phyloP scores from a whole-genome alignment of 495 filamentous ascomycete species.

The Cercophora sp. region DNA sequence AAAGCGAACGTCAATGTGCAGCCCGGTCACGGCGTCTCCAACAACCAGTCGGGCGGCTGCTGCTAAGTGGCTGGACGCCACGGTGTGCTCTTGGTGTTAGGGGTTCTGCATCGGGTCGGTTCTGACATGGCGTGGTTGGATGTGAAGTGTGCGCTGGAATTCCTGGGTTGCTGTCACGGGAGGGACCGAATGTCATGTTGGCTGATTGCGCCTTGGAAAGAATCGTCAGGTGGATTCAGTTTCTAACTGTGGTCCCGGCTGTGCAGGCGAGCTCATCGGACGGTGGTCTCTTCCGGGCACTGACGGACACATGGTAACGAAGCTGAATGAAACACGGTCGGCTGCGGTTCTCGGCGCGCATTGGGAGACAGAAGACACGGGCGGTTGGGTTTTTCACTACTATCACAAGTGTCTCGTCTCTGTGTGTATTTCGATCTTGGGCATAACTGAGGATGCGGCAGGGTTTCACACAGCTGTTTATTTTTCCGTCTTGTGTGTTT shows the following conservation, averaged over 20 bases:
- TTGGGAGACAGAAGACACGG: constrained; percentile 10
- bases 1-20: constrained; percentile 96
- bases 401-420: too few species aligned
- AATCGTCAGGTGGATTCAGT: too few species aligned
- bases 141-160: constrained; percentile 21
- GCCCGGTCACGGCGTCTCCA: constrained; percentile 90
- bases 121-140: constrained; percentile 21
- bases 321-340: too few species aligned
- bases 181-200: background rate
- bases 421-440: constrained; percentile 32
- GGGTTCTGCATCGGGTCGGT: constrained; percentile 28
- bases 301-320: background rate
- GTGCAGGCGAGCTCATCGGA: too few species aligned
- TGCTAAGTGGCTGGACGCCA: constrained; percentile 65
- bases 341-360: constrained; percentile 8
- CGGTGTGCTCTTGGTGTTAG: constrained; percentile 20
- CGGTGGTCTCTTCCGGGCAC: constrained; percentile 1
- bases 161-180: background rate
- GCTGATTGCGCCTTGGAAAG: too few species aligned
- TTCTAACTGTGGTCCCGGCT: too few species aligned
- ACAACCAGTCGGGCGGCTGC: constrained; percentile 84
- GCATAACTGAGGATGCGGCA: constrained; percentile 25
- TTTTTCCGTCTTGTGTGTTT: constrained; percentile 7
- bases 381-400: constrained; percentile 13
- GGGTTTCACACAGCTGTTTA: constrained; percentile 12